Evolutionary conservation across 1,284 basidiomycete genomes (phyloP), one percentile per base, ranked within the genome.

Genomic region (Ganoderma leucocontextum): DNA sequence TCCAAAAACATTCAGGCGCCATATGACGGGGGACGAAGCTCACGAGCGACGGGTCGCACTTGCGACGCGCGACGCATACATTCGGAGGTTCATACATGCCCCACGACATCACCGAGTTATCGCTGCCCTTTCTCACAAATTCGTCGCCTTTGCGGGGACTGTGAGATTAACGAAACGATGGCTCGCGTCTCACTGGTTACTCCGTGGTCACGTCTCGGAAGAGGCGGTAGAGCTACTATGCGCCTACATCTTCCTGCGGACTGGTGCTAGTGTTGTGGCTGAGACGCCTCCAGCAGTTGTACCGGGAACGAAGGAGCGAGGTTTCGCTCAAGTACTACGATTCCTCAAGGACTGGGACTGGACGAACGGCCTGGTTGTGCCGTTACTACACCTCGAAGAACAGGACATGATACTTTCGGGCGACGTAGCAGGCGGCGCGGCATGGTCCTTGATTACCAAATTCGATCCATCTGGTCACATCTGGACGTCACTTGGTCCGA

Each of bases 101-200:
- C 95, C 97, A 0, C 80, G 89, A 49, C 97, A 99, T 77, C 98
- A 99, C 78, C 87, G 92, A 1, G 92, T 92, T 0, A 85, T 99
- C 42, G 87, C 91, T 1, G 89, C 93, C 2, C 83, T 99, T 44
- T 90, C 90, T 63, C 95, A 98, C 78, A 89, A 89, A 59, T 93
- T 90, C 77, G 82, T 91, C 0, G 92, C 95, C 7, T 98, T 92
- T 77, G 85, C 95, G 2, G 91, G 92, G 7, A 96, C 96, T 0
- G 92, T 94, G 25, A 86, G 98, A 36, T 85, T 99, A 29, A 88
- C 95, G 52, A 97, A 99, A 81, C 88, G 98, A 62, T 99, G 98
- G 98, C 82, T 99, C 60, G 88, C 92, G 0, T 85, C 92, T 1
- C 98, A 99, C 80, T 95, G 97, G 92, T 86, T 99, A 29, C 84